Base-by-base conservation (phyloP, 140 eudicot genomes). In the Bidens hawaiensis region DNA sequence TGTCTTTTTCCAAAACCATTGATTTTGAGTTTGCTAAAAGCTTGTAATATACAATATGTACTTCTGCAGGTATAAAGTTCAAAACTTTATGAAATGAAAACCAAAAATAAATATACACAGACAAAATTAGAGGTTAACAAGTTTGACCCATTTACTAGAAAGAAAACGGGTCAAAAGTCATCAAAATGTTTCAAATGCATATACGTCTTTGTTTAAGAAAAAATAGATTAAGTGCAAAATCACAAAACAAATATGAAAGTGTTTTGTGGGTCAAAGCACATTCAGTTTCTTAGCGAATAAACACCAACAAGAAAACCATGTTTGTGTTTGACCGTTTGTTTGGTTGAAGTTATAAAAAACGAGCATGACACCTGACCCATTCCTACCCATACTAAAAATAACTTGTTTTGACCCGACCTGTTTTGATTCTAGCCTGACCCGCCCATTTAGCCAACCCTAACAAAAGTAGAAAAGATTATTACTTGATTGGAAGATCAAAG, bases 401-500 rank as follows among this genome's bases (percentile, higher is more conserved):
- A n/a, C n/a, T n/a, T n/a, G n/a, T n/a, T n/a, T n/a, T n/a, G n/a
- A n/a, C 59, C 54, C 54, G 15, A n/a, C n/a, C n/a, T n/a, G 13
- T n/a, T n/a, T n/a, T n/a, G n/a, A n/a, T n/a, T n/a, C n/a, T n/a
- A n/a, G n/a, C n/a, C n/a, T n/a, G n/a, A n/a, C n/a, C 60, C 24
- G 2, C 21, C 40, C 51, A 8, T 34, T 33, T 49, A 21, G 6
- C 38, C 59, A 65, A n/a, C n/a, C n/a, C n/a, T n/a, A n/a, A 13
- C 22, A 51, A 33, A 26, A 70, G 45, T 34, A 36, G 19, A 10
- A 49, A 34, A 30, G 60, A 59, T 25, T 21, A 28, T 6, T 81
- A 79, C 96, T 85, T 88, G 78, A 93, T 43, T 13, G 96, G 96
- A 60, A 88, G 81, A 69, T 81, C 79, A 53, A 88, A 88, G 65